A percentile compares a stretch with the other conserved stretches of the same genome.
Conservation (phyloP, 352 stramenopile genomes). For the Pythium folliculosum region DNA sequence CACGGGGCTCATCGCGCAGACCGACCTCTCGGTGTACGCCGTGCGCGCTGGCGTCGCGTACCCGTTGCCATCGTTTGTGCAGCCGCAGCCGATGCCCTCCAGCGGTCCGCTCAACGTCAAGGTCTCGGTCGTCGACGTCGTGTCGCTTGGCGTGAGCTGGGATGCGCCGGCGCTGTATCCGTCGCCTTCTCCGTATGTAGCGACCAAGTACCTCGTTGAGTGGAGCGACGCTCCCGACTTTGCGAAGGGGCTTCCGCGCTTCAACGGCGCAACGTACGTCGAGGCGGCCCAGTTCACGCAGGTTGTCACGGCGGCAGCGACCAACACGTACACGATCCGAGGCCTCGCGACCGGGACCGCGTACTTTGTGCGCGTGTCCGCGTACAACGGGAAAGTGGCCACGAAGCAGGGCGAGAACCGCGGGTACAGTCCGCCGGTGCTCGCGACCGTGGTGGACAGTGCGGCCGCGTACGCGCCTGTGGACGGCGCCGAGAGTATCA, state of each 20-base stretch:
- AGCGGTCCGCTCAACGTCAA: conserved; percentile 47
- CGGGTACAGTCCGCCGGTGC: conserved; percentile 62
- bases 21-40: conserved; percentile 37
- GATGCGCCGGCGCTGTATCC: conserved; percentile 27
- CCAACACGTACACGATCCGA: conserved; percentile 73
- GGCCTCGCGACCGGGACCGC: conserved; percentile 70
- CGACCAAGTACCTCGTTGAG: conserved; percentile 84
- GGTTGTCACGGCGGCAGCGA: conserved; percentile 38
- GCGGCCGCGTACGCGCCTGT: conserved; percentile 16
- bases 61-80: conserved; percentile 34
- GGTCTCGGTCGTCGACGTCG: conserved; percentile 61
- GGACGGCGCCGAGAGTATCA: conserved; percentile 35
- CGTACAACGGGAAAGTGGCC: conserved; percentile 77
- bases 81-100: conserved; percentile 46
- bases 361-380: conserved; percentile 90
- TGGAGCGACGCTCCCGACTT: conserved; percentile 66
- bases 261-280: conserved; percentile 44
- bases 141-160: conserved; percentile 75
- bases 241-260: conserved; percentile 29
- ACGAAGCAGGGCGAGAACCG: conserved; percentile 29
- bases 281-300: conserved; percentile 49
- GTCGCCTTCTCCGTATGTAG: neutral
- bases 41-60: conserved; percentile 29
- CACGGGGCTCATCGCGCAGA: conserved; percentile 20
- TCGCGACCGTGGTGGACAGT: conserved; percentile 48